These are phyloP conservation scores for Boletus reticulatus DNA, from an alignment of 768 basidiomycete genomes.

Conservation along the genomic window DNA sequence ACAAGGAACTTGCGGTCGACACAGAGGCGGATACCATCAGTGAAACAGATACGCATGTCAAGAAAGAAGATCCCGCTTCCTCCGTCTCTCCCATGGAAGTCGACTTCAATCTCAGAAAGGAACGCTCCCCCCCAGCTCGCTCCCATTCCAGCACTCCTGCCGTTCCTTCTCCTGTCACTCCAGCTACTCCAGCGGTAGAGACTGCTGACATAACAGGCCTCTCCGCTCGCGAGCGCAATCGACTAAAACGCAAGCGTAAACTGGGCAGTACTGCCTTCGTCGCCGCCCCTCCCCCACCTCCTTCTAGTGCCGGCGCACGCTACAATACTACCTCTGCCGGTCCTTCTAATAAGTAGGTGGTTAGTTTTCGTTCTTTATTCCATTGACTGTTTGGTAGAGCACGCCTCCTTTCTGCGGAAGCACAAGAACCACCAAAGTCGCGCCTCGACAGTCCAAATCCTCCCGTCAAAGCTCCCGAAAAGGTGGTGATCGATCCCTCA, in stretches of 20 bases:
- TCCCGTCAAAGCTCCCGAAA: conserved; percentile 47
- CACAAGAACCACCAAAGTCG: conserved; percentile 47
- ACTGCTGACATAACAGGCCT: conserved; percentile 50
- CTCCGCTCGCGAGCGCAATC: conserved; percentile 90
- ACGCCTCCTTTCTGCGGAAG: conserved; percentile 68
- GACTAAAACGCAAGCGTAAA: conserved; percentile 93
- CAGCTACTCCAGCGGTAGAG: conserved; percentile 36
- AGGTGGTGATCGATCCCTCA: conserved; percentile 72
- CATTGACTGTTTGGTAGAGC: conserved; percentile 44
- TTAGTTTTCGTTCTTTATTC: background rate
- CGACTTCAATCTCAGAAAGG: conserved; percentile 38
- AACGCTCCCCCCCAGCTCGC: conserved; percentile 39
- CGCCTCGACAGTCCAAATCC: conserved; percentile 58
- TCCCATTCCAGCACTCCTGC: conserved; percentile 46
- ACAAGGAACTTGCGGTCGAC: conserved; percentile 73
- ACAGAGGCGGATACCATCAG: conserved; percentile 47
- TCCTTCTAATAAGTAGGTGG: conserved; percentile 54
- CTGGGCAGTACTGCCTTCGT: conserved; percentile 82
- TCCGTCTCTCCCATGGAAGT: conserved; percentile 45
- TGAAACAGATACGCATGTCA: conserved; percentile 38
- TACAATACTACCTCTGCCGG: conserved; percentile 59
- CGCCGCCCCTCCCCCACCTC: conserved; percentile 59
- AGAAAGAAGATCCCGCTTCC: conserved; percentile 38
- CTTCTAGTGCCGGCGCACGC: conserved; percentile 57
- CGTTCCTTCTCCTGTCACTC: conserved; percentile 48